Base-by-base conservation (phyloP, 106 monocot species). In the Dioscorea dumetorum region DNA sequence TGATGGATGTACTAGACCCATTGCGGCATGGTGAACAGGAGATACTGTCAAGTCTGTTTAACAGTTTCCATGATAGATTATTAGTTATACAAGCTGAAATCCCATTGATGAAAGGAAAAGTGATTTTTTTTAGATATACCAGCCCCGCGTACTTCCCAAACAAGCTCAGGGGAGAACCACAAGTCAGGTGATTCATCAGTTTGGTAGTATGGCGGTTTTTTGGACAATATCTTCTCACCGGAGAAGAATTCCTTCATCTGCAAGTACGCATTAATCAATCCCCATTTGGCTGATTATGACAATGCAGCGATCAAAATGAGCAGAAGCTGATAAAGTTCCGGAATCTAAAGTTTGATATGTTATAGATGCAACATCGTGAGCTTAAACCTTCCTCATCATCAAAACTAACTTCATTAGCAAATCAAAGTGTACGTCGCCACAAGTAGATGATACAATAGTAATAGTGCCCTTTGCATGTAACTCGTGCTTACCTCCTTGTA, bases 241-340 rank as follows among this genome's bases (percentile, higher is more conserved):
- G 82, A 82, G 71, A 88, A 91, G 73, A 82, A 91, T 22, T 82
- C 91, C 54, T 89, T 91, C 95, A 97, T 97, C 95, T 95, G 85
- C n/a, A 80, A 64, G 10, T 41, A 41, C 41, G 10, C 6, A 41
- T 41, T 10, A 41, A 41, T 41, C 41, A 41, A 8, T 41, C 10
- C 3, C 3, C 41, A 41, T 28, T 28, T 28, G 28, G 28, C 28
- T 28, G 28, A 28, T 28, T 28, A 28, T 28, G 3, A 28, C 9
- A 41, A 41, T 41, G 41, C 41, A 41, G 10, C 6, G 41, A 10
- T 41, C 41, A 41, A 41, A 41, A 41, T 41, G 41, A 41, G 41
- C 41, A 41, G 41, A 8, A 41, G 41, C 41, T 41, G 41, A 6
- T 41, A 5, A 41, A 6, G 41, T 41, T 41, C 6, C 6, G 41